Percentiles rank a stretch among this genome's conserved stretches.
Evolutionary conservation across 257 asterid genomes (phyloP).

Genomic region (Solanum chaucha): DNA sequence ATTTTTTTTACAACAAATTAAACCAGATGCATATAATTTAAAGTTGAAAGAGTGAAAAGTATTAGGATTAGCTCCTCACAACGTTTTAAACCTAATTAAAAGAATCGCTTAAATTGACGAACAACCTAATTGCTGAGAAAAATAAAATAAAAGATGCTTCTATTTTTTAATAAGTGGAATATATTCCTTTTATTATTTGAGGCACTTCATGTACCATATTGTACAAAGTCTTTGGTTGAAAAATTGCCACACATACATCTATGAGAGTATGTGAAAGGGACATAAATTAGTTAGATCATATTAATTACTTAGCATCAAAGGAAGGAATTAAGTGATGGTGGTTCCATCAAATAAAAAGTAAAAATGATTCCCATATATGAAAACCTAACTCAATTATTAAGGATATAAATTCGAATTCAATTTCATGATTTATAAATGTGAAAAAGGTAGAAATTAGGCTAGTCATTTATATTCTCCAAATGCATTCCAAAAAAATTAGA

Average conservation of each 20-base stretch:
- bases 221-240: not conserved
- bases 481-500: not conserved
- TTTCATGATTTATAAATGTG: not conserved
- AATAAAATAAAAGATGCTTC: not conserved
- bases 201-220: not conserved
- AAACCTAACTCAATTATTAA: not conserved
- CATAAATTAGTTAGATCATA: not conserved
- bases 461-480: not conserved
- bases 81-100: not conserved
- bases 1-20: not conserved
- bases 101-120: not conserved
- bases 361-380: not conserved
- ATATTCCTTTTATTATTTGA: slow-evolving; percentile 4
- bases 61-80: not conserved
- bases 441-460: not conserved
- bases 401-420: not conserved
- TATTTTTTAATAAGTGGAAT: slow-evolving; percentile 2
- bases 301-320: slow-evolving; percentile 11
- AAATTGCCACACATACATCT: not conserved
- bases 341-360: not conserved
- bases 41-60: not conserved
- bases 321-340: not conserved
- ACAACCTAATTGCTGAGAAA: not conserved
- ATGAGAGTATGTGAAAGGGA: not conserved
- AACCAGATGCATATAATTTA: not conserved